Base-by-base conservation (phyloP, 2,329 filamentous ascomycete species). In the Chaetoscypha palmicola region DNA sequence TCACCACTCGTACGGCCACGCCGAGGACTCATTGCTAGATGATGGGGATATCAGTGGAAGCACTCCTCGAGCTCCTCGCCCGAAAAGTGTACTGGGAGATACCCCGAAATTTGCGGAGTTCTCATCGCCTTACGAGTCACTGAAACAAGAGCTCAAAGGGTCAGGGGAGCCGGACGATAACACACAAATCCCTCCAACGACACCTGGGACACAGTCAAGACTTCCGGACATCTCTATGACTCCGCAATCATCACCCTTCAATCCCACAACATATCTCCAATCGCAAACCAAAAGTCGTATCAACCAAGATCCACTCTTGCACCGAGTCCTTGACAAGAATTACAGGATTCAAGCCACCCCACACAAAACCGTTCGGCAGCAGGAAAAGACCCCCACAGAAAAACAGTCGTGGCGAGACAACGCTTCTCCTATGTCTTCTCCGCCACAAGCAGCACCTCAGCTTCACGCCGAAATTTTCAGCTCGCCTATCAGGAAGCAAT, bases 301-400 rank as follows among this genome's bases (percentile, higher is more conserved):
- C 70, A 64, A 66, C 57, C 77, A 79, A 48, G 88, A 96, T 60
- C 86, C 86, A 2, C 72, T 97, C 7, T 74, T 98, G 31, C 91
- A 97, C 63, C 86, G 85, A 46, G 74, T 97, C n/a, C 77, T 94
- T 4, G 90, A 97, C 70, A 96, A 94, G 66, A 96, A 86, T 46
- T 98, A 94, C 68, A 86, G 91, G 23, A 74, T 98, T 19, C 87
- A 94, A 64, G 88, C 91, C 4, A 98, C 92, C 8, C 92, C 92
- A 0, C 81, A 92, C 54, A 28, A 28, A 12, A 83, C 71, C 8
- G 68, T 67, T 31, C 62, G 63, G 4, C 69, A 69, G 46, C 67
- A 69, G 23, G 50, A 53, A 3, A 59, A 57, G 39, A 60, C 52
- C 2, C 56, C 59, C 5, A 51, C 48, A 12, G 55, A 55, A 12